Evolutionary conservation across 2,329 filamentous ascomycete species (phyloP), one percentile per base, ranked within the genome.

Genomic region (Metarhizium brunneum): DNA sequence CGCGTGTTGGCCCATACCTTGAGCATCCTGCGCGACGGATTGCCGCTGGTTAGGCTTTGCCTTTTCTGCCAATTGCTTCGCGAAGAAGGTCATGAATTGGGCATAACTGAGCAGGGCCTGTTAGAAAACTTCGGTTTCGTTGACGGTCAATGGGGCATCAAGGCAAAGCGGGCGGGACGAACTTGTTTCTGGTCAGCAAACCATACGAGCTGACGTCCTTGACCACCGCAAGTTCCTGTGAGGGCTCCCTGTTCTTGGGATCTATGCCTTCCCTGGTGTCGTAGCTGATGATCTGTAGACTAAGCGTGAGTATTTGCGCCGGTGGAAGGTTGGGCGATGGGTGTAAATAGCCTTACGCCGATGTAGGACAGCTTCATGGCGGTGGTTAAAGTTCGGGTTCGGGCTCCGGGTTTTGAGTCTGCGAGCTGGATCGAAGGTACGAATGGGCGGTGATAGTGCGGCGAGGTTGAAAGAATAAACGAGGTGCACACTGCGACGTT

Each of bases 321-420:
- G 29, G 32, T 47, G 55, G n/a, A 16, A 25, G 25, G 20, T 13
- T 29, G 62, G 59, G 52, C 57, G 59, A 58, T 38, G 51, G 54
- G 57, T 57, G 52, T 58, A 59, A 60, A 60, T 69, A 85, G 61
- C 36, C 56, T 56, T 85, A 94, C 90, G 65, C 89, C 90, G 69
- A 95, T 90, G 74, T 94, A 94, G 72, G 16, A 45, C 42, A 94
- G 76, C 83, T 92, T 92, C 89, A 92, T 92, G 69, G 65, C 85
- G 73, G 60, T 53, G 40, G 51, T 29, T 50, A 30, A 30, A 40
- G 38, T 45, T 45, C 8, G 6, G 42, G 18, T 45, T 20, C 10
- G n/a, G 42, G 42, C 20, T 20, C 10, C 10, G 32, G 32, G 32
- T 35, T 35, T 11, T 7, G 42, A 11, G 42, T 10, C n/a, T 6